These are phyloP conservation scores for Circinella minor DNA, from an alignment of 371 early-diverging fungal genomes.

Conservation along the genomic window DNA sequence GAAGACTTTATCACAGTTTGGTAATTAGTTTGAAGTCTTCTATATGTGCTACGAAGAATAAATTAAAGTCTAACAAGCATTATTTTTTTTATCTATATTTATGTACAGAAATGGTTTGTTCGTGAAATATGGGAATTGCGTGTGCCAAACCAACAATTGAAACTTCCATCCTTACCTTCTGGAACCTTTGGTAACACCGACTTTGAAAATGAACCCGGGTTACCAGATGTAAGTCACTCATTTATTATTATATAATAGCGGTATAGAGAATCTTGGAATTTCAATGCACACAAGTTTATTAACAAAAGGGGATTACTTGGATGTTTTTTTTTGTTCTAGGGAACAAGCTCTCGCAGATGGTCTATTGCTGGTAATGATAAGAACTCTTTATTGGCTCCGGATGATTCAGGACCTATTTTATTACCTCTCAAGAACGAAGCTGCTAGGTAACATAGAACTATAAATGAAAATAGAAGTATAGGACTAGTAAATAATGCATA, in stretches of 20 bases:
- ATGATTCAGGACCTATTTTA: slow-evolving; percentile 18
- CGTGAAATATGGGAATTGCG: slow-evolving; percentile 71
- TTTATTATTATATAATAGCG: background rate
- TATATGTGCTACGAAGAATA: too few relatives aligned
- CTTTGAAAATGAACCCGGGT: slow-evolving; percentile 7
- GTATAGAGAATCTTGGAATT: background rate
- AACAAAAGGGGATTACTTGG: background rate
- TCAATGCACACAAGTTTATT: too few relatives aligned
- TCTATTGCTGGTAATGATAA: slow-evolving; percentile 13
- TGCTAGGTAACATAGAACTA: slow-evolving; percentile 28
- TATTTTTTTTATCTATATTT: slow-evolving; percentile 22
- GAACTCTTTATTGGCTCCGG: background rate
- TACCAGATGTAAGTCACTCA: slow-evolving; percentile 5
- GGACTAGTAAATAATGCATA: background rate
- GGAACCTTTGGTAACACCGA: background rate
- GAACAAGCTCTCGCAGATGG: slow-evolving; percentile 22
- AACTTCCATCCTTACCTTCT: slow-evolving; percentile 2
- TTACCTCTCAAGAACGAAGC: slow-evolving; percentile 48
- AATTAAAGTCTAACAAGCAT: too few relatives aligned
- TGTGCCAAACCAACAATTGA: slow-evolving; percentile 26
- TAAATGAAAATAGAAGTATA: background rate
- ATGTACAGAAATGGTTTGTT: slow-evolving; percentile 75
- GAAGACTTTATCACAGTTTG: slow-evolving; percentile 81
- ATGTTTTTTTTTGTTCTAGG: slow-evolving; percentile 1
- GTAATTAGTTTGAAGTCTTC: slow-evolving; percentile 42